Percentiles rank a stretch among this genome's conserved stretches.
Conservation (phyloP, 2,329 filamentous ascomycete species). For the Magnaporthales sp. region DNA sequence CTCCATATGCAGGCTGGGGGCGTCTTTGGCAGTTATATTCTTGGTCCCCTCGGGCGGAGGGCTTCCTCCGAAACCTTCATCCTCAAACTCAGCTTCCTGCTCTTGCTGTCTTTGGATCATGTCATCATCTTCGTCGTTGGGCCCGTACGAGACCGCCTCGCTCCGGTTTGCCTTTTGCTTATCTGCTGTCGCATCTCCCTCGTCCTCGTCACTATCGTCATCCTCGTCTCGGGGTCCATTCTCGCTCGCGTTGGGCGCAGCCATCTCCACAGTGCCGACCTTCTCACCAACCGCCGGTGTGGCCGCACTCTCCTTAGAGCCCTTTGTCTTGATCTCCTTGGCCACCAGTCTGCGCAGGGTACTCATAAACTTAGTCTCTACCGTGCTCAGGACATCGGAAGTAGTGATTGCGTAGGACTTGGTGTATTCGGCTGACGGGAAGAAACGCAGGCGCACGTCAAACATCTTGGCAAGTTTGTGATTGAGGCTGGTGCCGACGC, state of each 20-base stretch:
- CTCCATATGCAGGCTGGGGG: constrained; percentile 16
- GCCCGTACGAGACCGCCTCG: constrained; percentile 82
- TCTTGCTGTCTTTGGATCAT: constrained; percentile 58
- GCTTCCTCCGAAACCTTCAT: constrained; percentile 43
- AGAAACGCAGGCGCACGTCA: constrained; percentile 74
- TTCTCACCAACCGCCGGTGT: constrained; percentile 63
- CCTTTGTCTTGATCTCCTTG: constrained; percentile 73
- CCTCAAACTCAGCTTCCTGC: constrained; percentile 48
- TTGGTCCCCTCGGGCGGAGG: constrained; percentile 26
- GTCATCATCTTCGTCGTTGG: constrained; percentile 86
- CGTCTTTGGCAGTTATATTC: constrained; percentile 24
- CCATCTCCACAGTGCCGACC: constrained; percentile 43
- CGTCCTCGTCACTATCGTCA: constrained; percentile 65
- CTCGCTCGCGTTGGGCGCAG: constrained; percentile 23
- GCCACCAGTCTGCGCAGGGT: constrained; percentile 61
- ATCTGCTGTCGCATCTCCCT: constrained; percentile 66
- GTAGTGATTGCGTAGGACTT: constrained; percentile 76
- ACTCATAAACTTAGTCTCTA: constrained; percentile 75
- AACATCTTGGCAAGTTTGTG: constrained; percentile 74
- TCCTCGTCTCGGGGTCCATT: constrained; percentile 44
- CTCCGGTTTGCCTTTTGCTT: constrained; percentile 69
- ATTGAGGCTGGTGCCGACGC: constrained; percentile 61
- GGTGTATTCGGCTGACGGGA: constrained; percentile 74
- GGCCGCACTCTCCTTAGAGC: constrained; percentile 55
- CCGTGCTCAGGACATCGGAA: constrained; percentile 65